phyloP scores from a whole-genome alignment of 2,329 filamentous ascomycete genomes.

The Waltergamsia citrina region DNA sequence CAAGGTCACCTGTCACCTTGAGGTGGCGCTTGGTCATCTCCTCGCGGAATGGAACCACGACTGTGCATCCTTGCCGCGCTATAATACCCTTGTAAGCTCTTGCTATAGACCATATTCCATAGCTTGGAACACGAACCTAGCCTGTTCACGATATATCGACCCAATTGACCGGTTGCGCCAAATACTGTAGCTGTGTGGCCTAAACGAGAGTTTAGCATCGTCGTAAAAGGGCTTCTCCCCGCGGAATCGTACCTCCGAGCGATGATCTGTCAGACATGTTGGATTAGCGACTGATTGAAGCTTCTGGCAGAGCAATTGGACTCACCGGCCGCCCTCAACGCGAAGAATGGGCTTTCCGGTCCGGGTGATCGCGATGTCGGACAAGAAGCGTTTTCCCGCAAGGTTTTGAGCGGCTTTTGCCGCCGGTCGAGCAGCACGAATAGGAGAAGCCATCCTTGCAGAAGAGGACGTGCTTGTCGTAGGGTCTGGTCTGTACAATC shows the following conservation, averaged over 20 bases:
- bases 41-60: conserved; percentile 88
- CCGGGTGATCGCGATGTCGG: conserved; percentile 86
- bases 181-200: conserved; percentile 97
- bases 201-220: conserved; percentile 26
- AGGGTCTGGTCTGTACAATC: conserved; percentile 2
- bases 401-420: conserved; percentile 35
- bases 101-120: too few relatives aligned
- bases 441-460: conserved; percentile 45
- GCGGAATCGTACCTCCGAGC: conserved; percentile 60
- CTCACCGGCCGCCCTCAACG: conserved; percentile 80
- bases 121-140: conserved; percentile 45
- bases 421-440: conserved; percentile 45
- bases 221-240: conserved; percentile 6
- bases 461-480: conserved; percentile 13
- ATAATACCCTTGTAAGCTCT: conserved; percentile 10
- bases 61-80: conserved; percentile 91
- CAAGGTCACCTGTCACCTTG: conserved; percentile 91
- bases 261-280: too few relatives aligned
- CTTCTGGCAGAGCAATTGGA: conserved; percentile 20
- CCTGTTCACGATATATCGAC: conserved; percentile 94
- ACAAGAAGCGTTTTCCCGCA: conserved; percentile 45
- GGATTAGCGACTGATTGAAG: conserved; percentile 21
- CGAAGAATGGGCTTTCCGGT: conserved; percentile 94
- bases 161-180: conserved; percentile 90
- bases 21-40: conserved; percentile 97